These are phyloP conservation scores for Castanea mollissima DNA, from an alignment of 306 rosid genomes.

Conservation along the genomic window DNA sequence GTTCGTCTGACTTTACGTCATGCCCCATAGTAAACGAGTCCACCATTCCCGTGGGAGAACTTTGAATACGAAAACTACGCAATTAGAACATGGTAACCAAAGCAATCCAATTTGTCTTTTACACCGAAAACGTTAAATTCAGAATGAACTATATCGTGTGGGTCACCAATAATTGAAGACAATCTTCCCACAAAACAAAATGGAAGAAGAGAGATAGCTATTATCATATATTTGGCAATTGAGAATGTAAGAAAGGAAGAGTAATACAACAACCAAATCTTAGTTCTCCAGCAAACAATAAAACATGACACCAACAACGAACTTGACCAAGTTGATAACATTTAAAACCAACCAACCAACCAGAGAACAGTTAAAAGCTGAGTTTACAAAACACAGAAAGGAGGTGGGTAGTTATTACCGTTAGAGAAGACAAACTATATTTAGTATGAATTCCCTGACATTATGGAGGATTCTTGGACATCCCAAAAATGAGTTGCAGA, in stretches of 20 bases:
- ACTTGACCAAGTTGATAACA: background rate
- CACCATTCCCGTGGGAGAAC: no score
- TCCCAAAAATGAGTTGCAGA: background rate
- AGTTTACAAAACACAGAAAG: background rate
- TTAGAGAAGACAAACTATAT: background rate
- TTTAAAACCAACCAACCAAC: background rate
- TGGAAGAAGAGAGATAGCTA: background rate
- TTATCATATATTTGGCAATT: background rate
- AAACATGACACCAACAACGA: background rate
- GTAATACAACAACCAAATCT: background rate
- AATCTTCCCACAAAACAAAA: background rate
- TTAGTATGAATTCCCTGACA: background rate
- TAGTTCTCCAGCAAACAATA: background rate
- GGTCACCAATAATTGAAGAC: no score
- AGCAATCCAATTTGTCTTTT: no score
- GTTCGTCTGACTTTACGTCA: no score
- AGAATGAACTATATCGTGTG: no score
- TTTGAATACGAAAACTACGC: no score
- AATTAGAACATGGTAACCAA: no score
- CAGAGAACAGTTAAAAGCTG: background rate
- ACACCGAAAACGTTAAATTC: no score
- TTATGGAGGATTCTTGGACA: background rate
- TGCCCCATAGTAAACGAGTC: no score
- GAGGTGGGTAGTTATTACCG: background rate
- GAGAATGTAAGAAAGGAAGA: conserved; percentile 6